Evolutionary conservation across 352 stramenopile genomes (phyloP), one percentile per base, ranked within the genome.

Genomic region (Phytopythium litorale): DNA sequence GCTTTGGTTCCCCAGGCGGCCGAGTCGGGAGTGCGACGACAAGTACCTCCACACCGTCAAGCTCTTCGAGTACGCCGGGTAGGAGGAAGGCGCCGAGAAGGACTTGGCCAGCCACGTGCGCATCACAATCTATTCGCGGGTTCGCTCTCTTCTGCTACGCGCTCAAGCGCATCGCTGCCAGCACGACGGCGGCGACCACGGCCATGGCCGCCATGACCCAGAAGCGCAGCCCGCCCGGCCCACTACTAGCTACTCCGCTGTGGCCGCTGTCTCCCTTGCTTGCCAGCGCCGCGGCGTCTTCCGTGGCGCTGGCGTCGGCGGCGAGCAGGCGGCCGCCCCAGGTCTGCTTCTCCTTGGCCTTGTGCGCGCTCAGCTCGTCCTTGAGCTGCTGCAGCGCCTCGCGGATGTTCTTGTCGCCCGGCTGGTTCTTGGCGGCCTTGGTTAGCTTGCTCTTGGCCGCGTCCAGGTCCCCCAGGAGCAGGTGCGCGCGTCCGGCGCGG

Each of bases 41-140:
- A 94, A 89, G 66, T 91, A 91, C 58, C 69, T 94, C 23, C 71
- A 91, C 69, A 83, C 70, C 19, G 78, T 91, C 66, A 94, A 92
- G 60, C 57, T 91, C 25, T 94, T 84, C 60, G 82, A 91, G 60
- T 91, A 94, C 61, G 69, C 75, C 19, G 82, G 78, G 12, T 54
- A 53, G 46, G 1, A 13, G 8, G 9, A 40, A 11, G 12, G 9
- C 2, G 6, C 35, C 35, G 16, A 40, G 35, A 15, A 15, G 35
- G 35, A 5, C 35, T 32, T 32, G 28, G 28, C 28, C 62, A 75
- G 61, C 50, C 43, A 75, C 62, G 62, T 60, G 35, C 9, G 12
- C 6, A 15, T 9, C 23, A 35, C 62, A 63, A 45, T 56, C n/a
- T 58, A 38, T 48, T 37, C 63, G 3, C 35, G 42, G 15, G 19